These are phyloP conservation scores for Capsicum rhomboideum DNA, from an alignment of 257 asterid species.

Conservation along the genomic window DNA sequence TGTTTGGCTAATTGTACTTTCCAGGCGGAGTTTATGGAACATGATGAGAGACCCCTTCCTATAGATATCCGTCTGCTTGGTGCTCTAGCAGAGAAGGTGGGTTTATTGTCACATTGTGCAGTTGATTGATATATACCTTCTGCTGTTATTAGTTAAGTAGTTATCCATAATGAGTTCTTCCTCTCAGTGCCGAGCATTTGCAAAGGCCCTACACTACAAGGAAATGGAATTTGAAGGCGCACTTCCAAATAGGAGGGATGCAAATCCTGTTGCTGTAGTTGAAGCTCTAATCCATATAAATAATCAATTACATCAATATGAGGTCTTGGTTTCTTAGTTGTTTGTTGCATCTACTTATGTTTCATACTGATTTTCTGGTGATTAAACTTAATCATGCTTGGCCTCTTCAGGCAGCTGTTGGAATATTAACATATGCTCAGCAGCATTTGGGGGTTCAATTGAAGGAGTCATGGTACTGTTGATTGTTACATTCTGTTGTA, in stretches of 20 bases:
- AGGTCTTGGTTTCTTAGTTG: conserved; percentile 41
- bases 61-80: conserved; percentile 97
- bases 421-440: conserved; percentile 93
- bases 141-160: not conserved
- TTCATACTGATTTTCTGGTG: not conserved
- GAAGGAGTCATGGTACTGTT: conserved; percentile 89
- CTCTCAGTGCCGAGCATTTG: conserved; percentile 94
- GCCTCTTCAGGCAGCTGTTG: conserved; percentile 84
- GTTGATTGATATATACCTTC: not conserved
- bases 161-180: conserved; percentile 17
- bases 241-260: conserved; percentile 76
- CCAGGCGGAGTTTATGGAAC: conserved; percentile 99
- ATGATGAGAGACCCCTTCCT: conserved; percentile 93
- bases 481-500: conserved; percentile 3
- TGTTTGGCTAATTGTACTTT: not conserved
- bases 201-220: conserved; percentile 96
- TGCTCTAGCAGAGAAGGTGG: conserved; percentile 96
- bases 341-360: not conserved
- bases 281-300: conserved; percentile 97
- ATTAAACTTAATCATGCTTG: conserved; percentile 6
- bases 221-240: conserved; percentile 99
- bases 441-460: conserved; percentile 84
- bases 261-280: conserved; percentile 90
- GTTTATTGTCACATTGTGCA: conserved; percentile 8
- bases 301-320: conserved; percentile 94